Percentiles rank a stretch among this genome's conserved stretches.
Conservation (phyloP, 225 moss, liverwort and hornwort genomes). For the Polytrichum commune region DNA sequence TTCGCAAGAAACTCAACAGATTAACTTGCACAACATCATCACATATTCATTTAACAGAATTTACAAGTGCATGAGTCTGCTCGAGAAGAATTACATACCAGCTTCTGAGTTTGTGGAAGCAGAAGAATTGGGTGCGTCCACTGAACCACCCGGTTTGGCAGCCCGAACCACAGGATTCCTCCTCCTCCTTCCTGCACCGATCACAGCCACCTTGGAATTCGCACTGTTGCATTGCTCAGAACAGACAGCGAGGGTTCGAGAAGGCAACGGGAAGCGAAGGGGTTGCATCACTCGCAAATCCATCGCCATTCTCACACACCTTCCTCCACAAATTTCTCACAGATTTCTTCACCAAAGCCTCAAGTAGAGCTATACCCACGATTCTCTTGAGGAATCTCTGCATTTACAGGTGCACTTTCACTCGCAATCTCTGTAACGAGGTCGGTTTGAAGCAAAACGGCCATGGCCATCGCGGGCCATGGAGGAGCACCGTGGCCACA, state of each 20-base stretch:
- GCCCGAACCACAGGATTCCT: conserved; percentile 16
- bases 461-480: too few species aligned
- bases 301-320: neutral
- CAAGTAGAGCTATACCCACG: too few species aligned
- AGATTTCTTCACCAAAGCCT: neutral
- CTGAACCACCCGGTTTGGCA: conserved; percentile 16
- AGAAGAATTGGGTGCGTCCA: conserved; percentile 1
- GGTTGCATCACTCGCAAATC: neutral
- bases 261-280: neutral
- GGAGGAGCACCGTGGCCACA: too few species aligned
- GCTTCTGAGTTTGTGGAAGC: neutral
- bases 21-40: neutral
- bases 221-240: neutral
- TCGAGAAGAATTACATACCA: neutral
- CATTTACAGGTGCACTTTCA: too few species aligned
- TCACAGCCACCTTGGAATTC: neutral
- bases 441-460: too few species aligned
- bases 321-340: neutral
- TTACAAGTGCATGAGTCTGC: neutral
- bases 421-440: too few species aligned
- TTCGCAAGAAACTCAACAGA: neutral
- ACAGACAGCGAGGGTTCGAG: neutral
- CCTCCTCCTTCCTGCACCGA: conserved; percentile 1
- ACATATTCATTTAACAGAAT: neutral
- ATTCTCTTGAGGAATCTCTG: too few species aligned